phyloP scores from a whole-genome alignment of 345 rosid species.

The Anastatica hierochuntica region DNA sequence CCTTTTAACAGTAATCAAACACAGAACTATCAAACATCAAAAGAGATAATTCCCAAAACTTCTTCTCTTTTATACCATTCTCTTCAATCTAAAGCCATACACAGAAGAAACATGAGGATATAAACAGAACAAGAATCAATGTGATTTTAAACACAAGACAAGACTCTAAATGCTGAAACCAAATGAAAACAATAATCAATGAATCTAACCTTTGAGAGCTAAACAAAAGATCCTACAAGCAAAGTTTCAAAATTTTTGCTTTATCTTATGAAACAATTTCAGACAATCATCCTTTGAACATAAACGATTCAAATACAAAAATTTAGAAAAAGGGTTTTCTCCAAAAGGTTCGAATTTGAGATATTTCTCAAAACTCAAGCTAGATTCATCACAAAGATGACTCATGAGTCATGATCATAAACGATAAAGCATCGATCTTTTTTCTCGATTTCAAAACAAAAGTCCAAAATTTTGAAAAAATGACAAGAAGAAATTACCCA shows the following conservation, averaged over 20 bases:
- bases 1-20: conserved; percentile 12
- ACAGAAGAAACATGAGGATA: conserved; percentile 8
- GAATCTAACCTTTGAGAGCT: conserved; percentile 3
- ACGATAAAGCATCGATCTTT: background rate
- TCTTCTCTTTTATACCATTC: background rate
- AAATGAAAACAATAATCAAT: background rate
- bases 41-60: background rate
- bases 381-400: conserved; percentile 22
- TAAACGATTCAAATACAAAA: conserved; percentile 7
- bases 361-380: conserved; percentile 1
- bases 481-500: conserved; percentile 4
- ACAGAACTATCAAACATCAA: conserved; percentile 22
- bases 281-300: background rate
- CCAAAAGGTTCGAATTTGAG: too few relatives aligned
- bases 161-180: background rate
- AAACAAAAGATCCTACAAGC: conserved; percentile 7
- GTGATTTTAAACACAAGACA: background rate
- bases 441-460: conserved; percentile 3
- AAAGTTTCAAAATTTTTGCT: background rate
- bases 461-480: background rate
- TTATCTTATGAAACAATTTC: background rate
- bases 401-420: background rate
- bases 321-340: background rate
- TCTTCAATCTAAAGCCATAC: conserved; percentile 7
- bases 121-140: background rate